These are phyloP conservation scores for Colletotrichum noveboracense DNA, from an alignment of 2,329 filamentous ascomycete genomes.

Conservation along the genomic window DNA sequence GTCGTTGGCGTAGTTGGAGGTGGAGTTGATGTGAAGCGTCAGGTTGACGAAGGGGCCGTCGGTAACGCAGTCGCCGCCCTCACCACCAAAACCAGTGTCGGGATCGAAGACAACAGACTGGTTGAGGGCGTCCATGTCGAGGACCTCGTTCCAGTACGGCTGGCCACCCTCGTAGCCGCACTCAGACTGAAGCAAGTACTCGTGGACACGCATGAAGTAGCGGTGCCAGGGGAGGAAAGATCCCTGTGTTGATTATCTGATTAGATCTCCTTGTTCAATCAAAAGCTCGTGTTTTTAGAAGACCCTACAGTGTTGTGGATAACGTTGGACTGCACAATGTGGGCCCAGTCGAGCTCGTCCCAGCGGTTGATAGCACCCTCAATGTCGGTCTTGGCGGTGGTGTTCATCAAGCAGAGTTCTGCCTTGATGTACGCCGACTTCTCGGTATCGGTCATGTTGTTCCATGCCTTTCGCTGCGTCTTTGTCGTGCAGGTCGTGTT, in stretches of 20 bases:
- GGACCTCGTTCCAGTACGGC: constrained; percentile 21
- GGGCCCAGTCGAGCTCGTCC: constrained; percentile 22
- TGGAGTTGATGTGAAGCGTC: constrained; percentile 10
- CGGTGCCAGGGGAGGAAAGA: constrained; percentile 35
- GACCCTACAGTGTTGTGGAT: constrained; percentile 18
- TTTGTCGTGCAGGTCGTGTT: constrained; percentile 3
- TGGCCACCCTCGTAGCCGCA: constrained; percentile 33
- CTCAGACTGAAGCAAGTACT: constrained; percentile 27
- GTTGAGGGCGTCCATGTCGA: constrained; percentile 5
- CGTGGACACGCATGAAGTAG: constrained; percentile 32
- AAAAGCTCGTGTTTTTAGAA: constrained; percentile 17
- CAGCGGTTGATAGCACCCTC: constrained; percentile 15
- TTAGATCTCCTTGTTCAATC: neutral
- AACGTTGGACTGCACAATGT: constrained; percentile 18
- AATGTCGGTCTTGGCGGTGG: constrained; percentile 6
- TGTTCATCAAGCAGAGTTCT: constrained; percentile 22
- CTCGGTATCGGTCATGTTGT: constrained; percentile 20
- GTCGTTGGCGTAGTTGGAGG: neutral
- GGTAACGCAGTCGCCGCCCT: constrained; percentile 1
- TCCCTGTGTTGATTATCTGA: constrained; percentile 16
- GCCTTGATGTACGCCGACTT: constrained; percentile 23
- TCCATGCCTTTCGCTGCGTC: constrained; percentile 10
- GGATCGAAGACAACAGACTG: constrained; percentile 1
- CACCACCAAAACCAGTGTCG: constrained; percentile 8
- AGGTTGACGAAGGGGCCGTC: constrained; percentile 13